These are phyloP conservation scores for Vigna trinervia DNA, from an alignment of 306 rosid genomes.

Conservation along the genomic window DNA sequence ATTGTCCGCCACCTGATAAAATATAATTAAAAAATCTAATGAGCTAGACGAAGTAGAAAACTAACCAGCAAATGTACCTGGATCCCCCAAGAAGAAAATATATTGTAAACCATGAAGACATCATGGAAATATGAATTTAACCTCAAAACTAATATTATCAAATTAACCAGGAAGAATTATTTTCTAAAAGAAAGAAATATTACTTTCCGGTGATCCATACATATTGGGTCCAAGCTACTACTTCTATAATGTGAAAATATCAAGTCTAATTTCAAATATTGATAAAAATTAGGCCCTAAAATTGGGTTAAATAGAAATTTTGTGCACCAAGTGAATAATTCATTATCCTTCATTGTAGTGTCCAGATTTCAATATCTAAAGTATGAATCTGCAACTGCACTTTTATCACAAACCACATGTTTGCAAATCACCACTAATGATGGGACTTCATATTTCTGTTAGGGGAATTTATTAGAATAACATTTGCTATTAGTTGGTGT, in stretches of 20 bases:
- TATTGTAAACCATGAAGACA: neutral
- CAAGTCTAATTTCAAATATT: constrained; percentile 25
- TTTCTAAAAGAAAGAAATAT: constrained; percentile 15
- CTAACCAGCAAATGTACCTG: constrained; percentile 11
- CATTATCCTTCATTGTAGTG: constrained; percentile 15
- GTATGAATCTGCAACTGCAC: neutral
- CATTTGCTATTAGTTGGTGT: no score
- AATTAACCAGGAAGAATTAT: neutral
- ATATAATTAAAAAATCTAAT: neutral
- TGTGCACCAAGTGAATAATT: constrained; percentile 23
- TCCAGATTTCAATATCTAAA: constrained; percentile 10
- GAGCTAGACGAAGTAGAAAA: constrained; percentile 12
- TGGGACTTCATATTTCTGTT: neutral
- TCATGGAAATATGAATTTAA: constrained; percentile 24
- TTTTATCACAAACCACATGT: neutral
- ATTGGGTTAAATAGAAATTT: neutral
- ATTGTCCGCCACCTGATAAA: constrained; percentile 91
- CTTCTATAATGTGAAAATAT: constrained; percentile 12
- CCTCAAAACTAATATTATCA: constrained; percentile 10
- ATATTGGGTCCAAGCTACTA: neutral
- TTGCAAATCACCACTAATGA: neutral
- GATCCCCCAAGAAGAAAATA: constrained; percentile 25
- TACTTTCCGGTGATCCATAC: neutral
- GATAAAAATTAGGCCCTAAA: neutral
- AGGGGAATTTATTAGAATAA: no score